Percentiles rank a stretch among this genome's conserved stretches.
Conservation (phyloP, 2,329 filamentous ascomycete genomes). For the Venturia oleaginea region DNA sequence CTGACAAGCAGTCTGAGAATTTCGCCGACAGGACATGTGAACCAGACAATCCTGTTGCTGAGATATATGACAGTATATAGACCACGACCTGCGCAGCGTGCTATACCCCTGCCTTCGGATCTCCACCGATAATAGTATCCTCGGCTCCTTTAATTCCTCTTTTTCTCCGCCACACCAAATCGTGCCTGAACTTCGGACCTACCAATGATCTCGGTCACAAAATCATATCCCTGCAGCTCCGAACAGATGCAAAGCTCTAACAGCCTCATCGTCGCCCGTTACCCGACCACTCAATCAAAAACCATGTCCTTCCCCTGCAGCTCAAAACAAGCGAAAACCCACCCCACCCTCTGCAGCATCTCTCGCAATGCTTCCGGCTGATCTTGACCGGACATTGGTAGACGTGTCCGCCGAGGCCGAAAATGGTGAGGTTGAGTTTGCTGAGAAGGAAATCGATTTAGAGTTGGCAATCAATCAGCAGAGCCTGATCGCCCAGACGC, state of each 20-base stretch:
- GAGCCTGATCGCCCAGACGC: no score
- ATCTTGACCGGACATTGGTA: background rate
- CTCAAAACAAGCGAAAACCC: background rate
- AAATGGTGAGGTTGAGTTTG: background rate
- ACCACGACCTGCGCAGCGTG: background rate
- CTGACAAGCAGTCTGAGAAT: background rate
- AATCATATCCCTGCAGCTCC: background rate
- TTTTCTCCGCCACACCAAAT: background rate
- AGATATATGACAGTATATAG: background rate
- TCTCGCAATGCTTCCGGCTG: background rate
- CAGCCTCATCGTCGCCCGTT: no score
- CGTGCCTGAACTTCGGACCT: background rate
- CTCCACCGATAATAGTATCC: background rate
- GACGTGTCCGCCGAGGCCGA: background rate
- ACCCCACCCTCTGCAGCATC: background rate
- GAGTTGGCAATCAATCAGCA: no score
- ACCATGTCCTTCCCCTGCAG: no score
- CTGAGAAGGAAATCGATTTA: no score
- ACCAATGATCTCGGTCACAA: background rate
- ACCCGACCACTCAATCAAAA: no score
- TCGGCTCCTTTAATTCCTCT: background rate
- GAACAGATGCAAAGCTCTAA: background rate
- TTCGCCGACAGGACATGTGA: background rate
- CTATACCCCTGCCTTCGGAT: background rate
- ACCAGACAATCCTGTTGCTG: background rate